Base-by-base conservation (phyloP, 805 yeast species). In the Myxozyma nipponensis region DNA sequence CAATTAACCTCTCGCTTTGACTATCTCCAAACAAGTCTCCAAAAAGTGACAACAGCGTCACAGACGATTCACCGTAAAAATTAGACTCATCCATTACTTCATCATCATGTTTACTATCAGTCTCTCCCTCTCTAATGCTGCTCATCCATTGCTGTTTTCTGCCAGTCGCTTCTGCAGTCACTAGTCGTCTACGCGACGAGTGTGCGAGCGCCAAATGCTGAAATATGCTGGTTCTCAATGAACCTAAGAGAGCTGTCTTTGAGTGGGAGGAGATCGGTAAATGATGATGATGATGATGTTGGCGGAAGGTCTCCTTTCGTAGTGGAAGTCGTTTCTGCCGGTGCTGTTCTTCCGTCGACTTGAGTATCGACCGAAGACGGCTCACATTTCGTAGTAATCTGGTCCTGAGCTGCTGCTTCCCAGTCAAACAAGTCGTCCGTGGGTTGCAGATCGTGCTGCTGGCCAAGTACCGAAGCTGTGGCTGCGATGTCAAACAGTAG, bases 331-430 rank as follows among this genome's bases (percentile, higher is more conserved):
- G 40, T 26, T n/a, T 36, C 18, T 21, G 4, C 23, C 32, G 18
- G 22, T n/a, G 26, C 19, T 32, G 6, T 23, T n/a, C 18, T 6
- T 21, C 19, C n/a, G 28, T 22, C 32, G 25, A 23, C 9, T n/a
- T 28, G 46, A 22, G n/a, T 15, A 23, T 19, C 21, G 34, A 30
- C 36, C n/a, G 26, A 34, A 21, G 43, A 10, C 26, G 38, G 19
- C 24, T n/a, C 5, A 18, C 24, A 7, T 38, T 9, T 35, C 30
- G 38, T 9, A 30, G 10, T 7, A 35, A 32, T 73, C 90, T 91
- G 58, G 97, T 78, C 49, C 97, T 97, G 34, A 96, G 96, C 53
- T 90, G 72, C 46, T 22, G 39, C 18, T 25, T 43, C 40, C n/a
- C 22, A 24, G 7, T 37, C 30, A 19, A 24, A 37, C 32, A 9